Evolutionary conservation across 2,329 filamentous ascomycete genomes (phyloP).

Genomic region (Claviceps spartinae): DNA sequence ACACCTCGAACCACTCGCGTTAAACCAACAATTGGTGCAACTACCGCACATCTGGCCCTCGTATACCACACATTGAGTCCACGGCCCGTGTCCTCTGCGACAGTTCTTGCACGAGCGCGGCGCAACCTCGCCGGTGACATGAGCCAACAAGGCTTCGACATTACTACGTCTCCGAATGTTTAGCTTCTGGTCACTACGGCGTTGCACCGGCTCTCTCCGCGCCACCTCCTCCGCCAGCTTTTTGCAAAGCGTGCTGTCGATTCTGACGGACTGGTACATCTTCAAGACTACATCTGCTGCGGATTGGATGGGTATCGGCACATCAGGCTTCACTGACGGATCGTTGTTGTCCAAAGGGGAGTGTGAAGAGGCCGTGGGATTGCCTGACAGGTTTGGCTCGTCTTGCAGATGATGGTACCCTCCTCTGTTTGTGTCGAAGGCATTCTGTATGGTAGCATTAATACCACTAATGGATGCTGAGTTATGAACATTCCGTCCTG

Average conservation of each 20-base stretch:
- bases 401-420: neutral
- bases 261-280: slow-evolving; percentile 29
- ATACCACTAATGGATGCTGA: neutral
- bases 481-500: slow-evolving; percentile 7
- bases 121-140: slow-evolving; percentile 38
- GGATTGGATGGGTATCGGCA: slow-evolving; percentile 13
- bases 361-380: neutral
- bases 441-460: neutral
- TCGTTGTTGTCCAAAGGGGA: slow-evolving; percentile 4
- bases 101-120: slow-evolving; percentile 44
- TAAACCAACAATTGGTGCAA: slow-evolving; percentile 52
- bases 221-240: slow-evolving; percentile 36
- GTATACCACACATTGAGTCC: slow-evolving; percentile 44
- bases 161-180: slow-evolving; percentile 46
- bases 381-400: neutral
- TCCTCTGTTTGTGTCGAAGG: neutral
- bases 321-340: neutral
- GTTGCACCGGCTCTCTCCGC: slow-evolving; percentile 36
- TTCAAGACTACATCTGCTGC: slow-evolving; percentile 34
- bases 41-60: slow-evolving; percentile 48
- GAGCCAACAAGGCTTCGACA: slow-evolving; percentile 44
- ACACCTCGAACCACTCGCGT: slow-evolving; percentile 44
- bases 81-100: slow-evolving; percentile 45
- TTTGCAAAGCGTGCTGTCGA: slow-evolving; percentile 42
- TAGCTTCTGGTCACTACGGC: slow-evolving; percentile 38